Evolutionary conservation across 345 rosid genomes (phyloP), one percentile per base, ranked within the genome.

Genomic region (Aurinia saxatilis): DNA sequence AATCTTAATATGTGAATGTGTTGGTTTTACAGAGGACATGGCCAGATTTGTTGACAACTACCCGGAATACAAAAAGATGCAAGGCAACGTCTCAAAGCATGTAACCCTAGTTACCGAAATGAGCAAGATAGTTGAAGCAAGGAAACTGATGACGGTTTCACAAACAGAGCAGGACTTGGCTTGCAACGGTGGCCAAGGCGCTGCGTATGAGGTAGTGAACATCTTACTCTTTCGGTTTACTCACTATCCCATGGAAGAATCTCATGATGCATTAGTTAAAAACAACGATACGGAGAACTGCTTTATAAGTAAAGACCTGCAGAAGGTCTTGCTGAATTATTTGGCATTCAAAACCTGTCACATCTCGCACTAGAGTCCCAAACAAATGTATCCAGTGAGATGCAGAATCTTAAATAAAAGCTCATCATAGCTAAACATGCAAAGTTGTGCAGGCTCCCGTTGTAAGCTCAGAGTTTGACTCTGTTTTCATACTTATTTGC

Each of bases 131-230:
- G 99, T 93, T 71, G 88, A 87, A 75, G 95, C 84, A 70, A 74
- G 86, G 81, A 93, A 83, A 72, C 95, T 93, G 67, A 93, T 93
- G 96, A 16, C 75, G 77, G 92, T 93, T 73, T 93, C 96, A 17
- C 85, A 90, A 79, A 87, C 81, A 68, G 99, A 90, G 61, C 99
- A 93, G 75, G 99, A 93, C 71, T 79, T 90, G 77, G 99, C 99
- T 58, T 93, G 99, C 79, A 90, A 87, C 73, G 88, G 95, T 75
- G 97, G 97, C 45, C 97, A 93, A 79, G 99, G 71, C 55, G 95
- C 99, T 60, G 97, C 99, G 38, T 90, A 87, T 77, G 99, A 90
- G 99, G 99, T 93, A 76, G 17, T 30, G 34, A 56, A 59, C 33
- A 27, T 57, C 6, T 19, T 2, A 61, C 15, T 4, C 7, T 34